These are phyloP conservation scores for Penicillium italicum DNA, from an alignment of 2,329 filamentous ascomycete genomes.

Conservation along the genomic window DNA sequence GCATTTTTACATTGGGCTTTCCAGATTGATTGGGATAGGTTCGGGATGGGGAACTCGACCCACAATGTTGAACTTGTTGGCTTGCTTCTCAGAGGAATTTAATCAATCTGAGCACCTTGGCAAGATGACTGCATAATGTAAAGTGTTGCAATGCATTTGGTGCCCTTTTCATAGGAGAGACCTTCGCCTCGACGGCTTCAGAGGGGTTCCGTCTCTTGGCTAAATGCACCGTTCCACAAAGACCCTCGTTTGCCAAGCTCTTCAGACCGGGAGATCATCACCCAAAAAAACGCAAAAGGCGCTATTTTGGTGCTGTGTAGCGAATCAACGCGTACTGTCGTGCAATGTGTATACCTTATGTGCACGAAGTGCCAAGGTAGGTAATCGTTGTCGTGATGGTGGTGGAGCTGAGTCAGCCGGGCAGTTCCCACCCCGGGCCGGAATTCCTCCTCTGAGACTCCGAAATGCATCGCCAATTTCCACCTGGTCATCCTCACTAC, in stretches of 20 bases:
- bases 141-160: not conserved
- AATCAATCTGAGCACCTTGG: constrained; percentile 1
- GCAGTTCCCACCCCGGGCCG: not conserved
- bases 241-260: constrained; percentile 15
- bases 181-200: not conserved
- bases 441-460: not conserved
- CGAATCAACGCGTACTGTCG: not conserved
- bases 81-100: not conserved
- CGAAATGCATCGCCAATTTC: not conserved
- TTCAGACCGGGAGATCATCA: constrained; percentile 16
- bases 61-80: not conserved
- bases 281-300: not conserved
- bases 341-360: not conserved
- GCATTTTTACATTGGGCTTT: not conserved
- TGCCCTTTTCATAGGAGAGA: not conserved
- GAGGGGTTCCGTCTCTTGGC: not conserved
- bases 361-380: not conserved
- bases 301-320: not conserved
- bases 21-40: not conserved
- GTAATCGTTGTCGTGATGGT: not conserved
- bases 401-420: not conserved
- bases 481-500: not conserved
- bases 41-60: not conserved
- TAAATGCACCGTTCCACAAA: constrained; percentile 3
- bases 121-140: constrained; percentile 1